phyloP scores from a whole-genome alignment of 441 rosid genomes.

The Pelargonium australe region DNA sequence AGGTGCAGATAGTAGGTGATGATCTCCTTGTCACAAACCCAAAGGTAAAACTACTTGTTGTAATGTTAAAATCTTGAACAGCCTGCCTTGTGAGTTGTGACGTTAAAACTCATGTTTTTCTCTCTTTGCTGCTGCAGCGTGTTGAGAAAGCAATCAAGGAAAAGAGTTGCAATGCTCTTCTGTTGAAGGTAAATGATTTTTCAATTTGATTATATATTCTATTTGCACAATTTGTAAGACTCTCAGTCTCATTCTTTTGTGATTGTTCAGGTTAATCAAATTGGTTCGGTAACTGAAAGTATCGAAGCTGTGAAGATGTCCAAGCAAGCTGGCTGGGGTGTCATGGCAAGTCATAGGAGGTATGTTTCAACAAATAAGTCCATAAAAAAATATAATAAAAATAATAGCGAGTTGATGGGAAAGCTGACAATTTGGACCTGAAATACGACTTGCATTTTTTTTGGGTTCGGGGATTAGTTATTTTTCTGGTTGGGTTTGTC shows the following conservation, averaged over 20 bases:
- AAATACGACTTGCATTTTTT: too few relatives aligned
- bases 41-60: constrained; percentile 20
- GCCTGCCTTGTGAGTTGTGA: too few relatives aligned
- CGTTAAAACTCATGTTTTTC: too few relatives aligned
- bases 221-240: too few relatives aligned
- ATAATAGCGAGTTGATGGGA: too few relatives aligned
- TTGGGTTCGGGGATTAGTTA: too few relatives aligned
- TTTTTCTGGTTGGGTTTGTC: too few relatives aligned
- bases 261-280: constrained; percentile 72
- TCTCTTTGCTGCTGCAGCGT: constrained; percentile 35
- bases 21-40: constrained; percentile 47
- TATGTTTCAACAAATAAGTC: neutral
- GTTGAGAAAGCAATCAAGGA: constrained; percentile 86
- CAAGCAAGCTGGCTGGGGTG: constrained; percentile 95
- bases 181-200: constrained; percentile 54
- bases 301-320: constrained; percentile 91
- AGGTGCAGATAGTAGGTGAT: constrained; percentile 45
- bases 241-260: too few relatives aligned
- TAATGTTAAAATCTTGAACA: too few relatives aligned
- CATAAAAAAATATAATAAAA: too few relatives aligned
- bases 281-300: constrained; percentile 50
- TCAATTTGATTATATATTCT: neutral
- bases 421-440: too few relatives aligned
- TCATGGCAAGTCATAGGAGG: constrained; percentile 91
- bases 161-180: constrained; percentile 91